Evolutionary conservation across 2,329 filamentous ascomycete genomes (phyloP).

Genomic region (Aspergillus luchuensis): DNA sequence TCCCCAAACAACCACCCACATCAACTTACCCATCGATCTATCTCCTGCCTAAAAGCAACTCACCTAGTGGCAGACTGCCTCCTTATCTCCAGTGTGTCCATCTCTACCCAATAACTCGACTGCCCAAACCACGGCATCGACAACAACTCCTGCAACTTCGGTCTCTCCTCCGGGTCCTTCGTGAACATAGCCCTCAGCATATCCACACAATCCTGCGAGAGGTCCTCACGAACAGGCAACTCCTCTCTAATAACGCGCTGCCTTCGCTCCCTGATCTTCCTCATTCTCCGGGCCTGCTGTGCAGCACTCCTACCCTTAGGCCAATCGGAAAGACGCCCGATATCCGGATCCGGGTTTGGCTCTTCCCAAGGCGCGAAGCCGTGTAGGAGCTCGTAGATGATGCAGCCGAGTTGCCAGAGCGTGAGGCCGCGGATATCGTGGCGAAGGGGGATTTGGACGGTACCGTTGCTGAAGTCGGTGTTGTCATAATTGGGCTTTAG

Average conservation of each 20-base stretch:
- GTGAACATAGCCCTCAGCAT: slow-evolving; percentile 28
- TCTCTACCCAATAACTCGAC: not conserved
- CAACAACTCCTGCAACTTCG: slow-evolving; percentile 22
- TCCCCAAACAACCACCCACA: no score
- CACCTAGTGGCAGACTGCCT: no score
- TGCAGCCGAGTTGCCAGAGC: slow-evolving; percentile 32
- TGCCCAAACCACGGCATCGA: slow-evolving; percentile 1
- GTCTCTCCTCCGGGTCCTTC: slow-evolving; percentile 25
- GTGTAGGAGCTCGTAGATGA: slow-evolving; percentile 35
- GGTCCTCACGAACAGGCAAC: slow-evolving; percentile 26
- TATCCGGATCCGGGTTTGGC: slow-evolving; percentile 12
- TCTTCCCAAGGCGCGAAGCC: slow-evolving; percentile 38
- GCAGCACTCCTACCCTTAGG: no score
- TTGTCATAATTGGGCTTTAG: not conserved
- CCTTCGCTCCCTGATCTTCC: not conserved
- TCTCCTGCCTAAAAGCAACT: no score
- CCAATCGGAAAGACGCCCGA: not conserved
- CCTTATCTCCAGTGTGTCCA: not conserved
- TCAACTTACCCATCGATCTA: no score
- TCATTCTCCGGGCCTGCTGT: not conserved
- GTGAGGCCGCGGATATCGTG: slow-evolving; percentile 23
- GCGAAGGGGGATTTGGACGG: not conserved
- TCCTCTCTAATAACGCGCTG: slow-evolving; percentile 6
- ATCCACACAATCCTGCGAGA: slow-evolving; percentile 38
- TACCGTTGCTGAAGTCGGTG: no score